phyloP scores from a whole-genome alignment of 2,329 filamentous ascomycete species.

The Penicillium paneum region DNA sequence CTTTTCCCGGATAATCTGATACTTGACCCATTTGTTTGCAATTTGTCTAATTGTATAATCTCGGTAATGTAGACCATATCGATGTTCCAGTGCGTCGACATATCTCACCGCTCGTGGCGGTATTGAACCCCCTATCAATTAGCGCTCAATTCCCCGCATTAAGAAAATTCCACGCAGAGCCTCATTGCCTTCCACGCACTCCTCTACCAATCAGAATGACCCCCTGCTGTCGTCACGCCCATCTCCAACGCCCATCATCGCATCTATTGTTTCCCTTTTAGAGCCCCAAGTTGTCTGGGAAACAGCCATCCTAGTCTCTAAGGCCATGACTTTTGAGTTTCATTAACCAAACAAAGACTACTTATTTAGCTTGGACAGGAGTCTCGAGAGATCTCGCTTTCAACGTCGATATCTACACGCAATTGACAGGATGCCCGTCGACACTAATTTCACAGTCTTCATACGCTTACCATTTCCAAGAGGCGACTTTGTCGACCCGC shows the following conservation, averaged over 20 bases:
- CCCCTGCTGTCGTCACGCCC: constrained; percentile 6
- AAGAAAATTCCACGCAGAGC: not conserved
- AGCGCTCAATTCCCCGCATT: not conserved
- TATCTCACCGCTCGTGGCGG: not conserved
- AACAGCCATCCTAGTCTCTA: not conserved
- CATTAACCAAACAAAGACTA: not conserved
- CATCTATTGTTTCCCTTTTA: not conserved
- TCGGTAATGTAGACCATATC: not conserved
- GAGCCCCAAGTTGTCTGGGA: not conserved
- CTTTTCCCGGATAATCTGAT: not conserved
- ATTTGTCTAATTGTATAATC: not conserved
- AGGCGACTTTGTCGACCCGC: constrained; percentile 85
- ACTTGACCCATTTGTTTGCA: no score
- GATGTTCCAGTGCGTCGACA: not conserved
- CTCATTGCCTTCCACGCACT: constrained; percentile 1
- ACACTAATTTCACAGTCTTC: constrained; percentile 63
- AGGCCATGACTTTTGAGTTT: fast-evolving
- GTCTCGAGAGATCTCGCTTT: not conserved
- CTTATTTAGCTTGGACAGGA: not conserved
- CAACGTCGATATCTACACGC: constrained; percentile 3
- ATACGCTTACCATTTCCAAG: constrained; percentile 86
- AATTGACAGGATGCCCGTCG: constrained; percentile 10
- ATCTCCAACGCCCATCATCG: constrained; percentile 4
- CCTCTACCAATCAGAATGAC: constrained; percentile 8
- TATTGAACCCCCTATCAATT: not conserved